Conservation (phyloP, 306 rosid species). For the Prunus armeniaca region DNA sequence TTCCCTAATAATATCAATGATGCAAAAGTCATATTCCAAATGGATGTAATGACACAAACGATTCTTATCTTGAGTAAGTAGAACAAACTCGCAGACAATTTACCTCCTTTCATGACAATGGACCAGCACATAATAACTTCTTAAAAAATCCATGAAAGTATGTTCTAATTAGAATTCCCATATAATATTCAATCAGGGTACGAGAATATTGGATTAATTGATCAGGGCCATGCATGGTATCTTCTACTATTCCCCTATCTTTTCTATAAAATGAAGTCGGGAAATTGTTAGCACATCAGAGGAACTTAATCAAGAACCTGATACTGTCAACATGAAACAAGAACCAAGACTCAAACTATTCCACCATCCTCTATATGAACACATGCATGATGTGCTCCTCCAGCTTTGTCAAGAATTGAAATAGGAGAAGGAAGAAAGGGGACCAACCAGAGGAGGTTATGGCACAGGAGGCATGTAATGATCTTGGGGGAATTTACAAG, state of each 20-base stretch:
- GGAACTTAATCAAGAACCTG: slow-evolving; percentile 7
- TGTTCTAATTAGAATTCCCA: background rate
- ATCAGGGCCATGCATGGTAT: background rate
- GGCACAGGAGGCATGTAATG: slow-evolving; percentile 12
- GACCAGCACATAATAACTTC: no score
- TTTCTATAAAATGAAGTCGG: background rate
- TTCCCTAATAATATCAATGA: background rate
- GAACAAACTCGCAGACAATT: background rate
- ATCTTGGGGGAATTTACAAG: slow-evolving; percentile 15
- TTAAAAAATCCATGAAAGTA: background rate
- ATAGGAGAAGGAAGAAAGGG: background rate
- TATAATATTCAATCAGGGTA: background rate
- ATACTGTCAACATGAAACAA: slow-evolving; percentile 26
- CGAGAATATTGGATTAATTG: background rate
- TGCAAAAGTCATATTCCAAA: background rate
- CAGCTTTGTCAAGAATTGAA: slow-evolving; percentile 19
- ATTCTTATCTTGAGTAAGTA: background rate
- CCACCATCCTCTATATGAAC: slow-evolving; percentile 24
- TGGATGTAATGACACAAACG: background rate
- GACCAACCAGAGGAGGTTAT: slow-evolving; percentile 14
- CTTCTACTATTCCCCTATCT: slow-evolving; percentile 1
- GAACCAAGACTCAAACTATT: slow-evolving; percentile 29
- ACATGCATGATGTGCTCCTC: slow-evolving; percentile 23
- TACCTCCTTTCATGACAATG: background rate
- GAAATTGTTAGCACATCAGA: background rate